Percentiles rank a stretch among this genome's conserved stretches.
phyloP scores from a whole-genome alignment of 1,284 basidiomycete species.

The Volvariella volvacea region DNA sequence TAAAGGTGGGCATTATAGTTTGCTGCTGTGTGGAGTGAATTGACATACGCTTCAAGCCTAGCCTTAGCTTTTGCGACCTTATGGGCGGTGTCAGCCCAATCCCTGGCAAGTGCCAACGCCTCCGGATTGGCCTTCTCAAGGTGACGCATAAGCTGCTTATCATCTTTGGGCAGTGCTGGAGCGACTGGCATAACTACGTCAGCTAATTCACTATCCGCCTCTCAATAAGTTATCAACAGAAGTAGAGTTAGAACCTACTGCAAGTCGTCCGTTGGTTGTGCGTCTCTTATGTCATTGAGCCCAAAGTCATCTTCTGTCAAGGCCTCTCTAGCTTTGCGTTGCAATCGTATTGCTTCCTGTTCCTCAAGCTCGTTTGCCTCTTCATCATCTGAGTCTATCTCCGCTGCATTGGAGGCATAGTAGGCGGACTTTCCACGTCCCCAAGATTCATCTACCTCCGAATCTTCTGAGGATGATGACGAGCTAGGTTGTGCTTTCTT shows the following conservation, averaged over 20 bases:
- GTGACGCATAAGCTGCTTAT: conserved; percentile 60
- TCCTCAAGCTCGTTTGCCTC: conserved; percentile 85
- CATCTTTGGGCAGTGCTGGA: conserved; percentile 44
- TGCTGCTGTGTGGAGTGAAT: too few species aligned
- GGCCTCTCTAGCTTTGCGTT: conserved; percentile 66
- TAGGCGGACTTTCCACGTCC: conserved; percentile 73
- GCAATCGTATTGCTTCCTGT: conserved; percentile 79
- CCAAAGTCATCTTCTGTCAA: conserved; percentile 85
- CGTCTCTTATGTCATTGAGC: conserved; percentile 57
- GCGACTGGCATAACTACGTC: conserved; percentile 15
- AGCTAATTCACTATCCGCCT: conserved; percentile 15
- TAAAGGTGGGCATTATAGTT: not conserved
- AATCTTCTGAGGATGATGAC: conserved; percentile 49
- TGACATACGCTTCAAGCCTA: conserved; percentile 52
- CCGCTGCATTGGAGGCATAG: conserved; percentile 78
- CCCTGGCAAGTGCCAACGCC: conserved; percentile 64
- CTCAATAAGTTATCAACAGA: conserved; percentile 4
- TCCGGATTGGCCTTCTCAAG: conserved; percentile 80
- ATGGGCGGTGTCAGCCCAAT: conserved; percentile 65
- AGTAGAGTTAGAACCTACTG: conserved; percentile 32
- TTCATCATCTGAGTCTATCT: conserved; percentile 79
- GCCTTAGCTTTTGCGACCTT: conserved; percentile 48
- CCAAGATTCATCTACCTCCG: conserved; percentile 72
- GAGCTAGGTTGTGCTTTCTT: conserved; percentile 40
- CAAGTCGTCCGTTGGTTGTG: conserved; percentile 22